A percentile compares a stretch with the other conserved stretches of the same genome.
Evolutionary conservation across 768 basidiomycete genomes (phyloP).

Genomic region (Podaxis sp.): DNA sequence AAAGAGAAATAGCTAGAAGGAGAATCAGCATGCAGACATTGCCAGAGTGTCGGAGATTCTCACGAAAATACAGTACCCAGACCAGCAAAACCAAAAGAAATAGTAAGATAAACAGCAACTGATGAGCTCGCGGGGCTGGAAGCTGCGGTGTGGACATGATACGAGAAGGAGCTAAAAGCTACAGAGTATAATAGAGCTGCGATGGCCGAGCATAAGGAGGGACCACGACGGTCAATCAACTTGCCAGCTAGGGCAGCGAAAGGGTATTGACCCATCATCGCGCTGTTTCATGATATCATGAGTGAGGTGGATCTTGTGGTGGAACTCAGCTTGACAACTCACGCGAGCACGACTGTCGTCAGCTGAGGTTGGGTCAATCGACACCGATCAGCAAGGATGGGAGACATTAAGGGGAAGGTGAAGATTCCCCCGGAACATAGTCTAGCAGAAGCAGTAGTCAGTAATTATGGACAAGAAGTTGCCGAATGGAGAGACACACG

Average conservation of each 20-base stretch:
- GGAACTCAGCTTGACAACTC: slow-evolving; percentile 24
- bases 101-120: slow-evolving; percentile 45
- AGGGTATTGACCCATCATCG: slow-evolving; percentile 81
- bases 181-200: slow-evolving; percentile 55
- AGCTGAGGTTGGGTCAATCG: slow-evolving; percentile 75
- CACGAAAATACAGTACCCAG: slow-evolving; percentile 74
- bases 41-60: slow-evolving; percentile 24
- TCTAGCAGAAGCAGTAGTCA: slow-evolving; percentile 32
- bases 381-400: slow-evolving; percentile 53
- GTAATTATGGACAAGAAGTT: neutral
- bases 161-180: slow-evolving; percentile 64
- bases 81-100: slow-evolving; percentile 62
- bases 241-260: slow-evolving; percentile 69
- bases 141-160: slow-evolving; percentile 44
- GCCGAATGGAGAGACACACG: slow-evolving; percentile 39
- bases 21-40: neutral
- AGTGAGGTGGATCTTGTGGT: neutral
- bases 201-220: slow-evolving; percentile 63
- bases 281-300: slow-evolving; percentile 40
- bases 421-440: slow-evolving; percentile 78
- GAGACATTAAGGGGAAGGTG: slow-evolving; percentile 74
- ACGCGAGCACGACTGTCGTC: slow-evolving; percentile 78
- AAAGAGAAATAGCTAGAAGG: slow-evolving; percentile 60
- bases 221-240: slow-evolving; percentile 64
- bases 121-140: slow-evolving; percentile 38